Percentiles rank a stretch among this genome's conserved stretches.
Evolutionary conservation across 495 filamentous ascomycete genomes (phyloP).

Genomic region (Amphirosellinia nigrospora): DNA sequence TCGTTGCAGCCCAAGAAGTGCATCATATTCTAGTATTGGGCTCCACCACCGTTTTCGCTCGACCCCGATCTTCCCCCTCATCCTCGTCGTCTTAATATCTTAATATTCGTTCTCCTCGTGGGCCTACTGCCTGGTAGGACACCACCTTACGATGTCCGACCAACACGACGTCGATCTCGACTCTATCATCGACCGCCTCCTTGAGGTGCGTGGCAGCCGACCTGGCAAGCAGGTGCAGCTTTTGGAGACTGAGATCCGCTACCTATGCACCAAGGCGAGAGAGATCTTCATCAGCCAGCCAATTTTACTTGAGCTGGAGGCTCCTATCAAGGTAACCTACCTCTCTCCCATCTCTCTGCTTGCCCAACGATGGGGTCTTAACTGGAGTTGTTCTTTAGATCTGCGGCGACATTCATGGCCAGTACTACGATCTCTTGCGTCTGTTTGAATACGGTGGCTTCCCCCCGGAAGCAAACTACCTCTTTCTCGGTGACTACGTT

Average conservation of each 20-base stretch:
- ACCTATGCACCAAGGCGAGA: slow-evolving; percentile 96
- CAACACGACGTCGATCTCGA: slow-evolving; percentile 97
- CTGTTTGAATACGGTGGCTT: slow-evolving; percentile 99
- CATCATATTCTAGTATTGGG: slow-evolving; percentile 41
- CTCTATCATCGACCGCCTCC: slow-evolving; percentile 96
- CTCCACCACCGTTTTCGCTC: slow-evolving; percentile 33
- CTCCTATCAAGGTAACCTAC: slow-evolving; percentile 90
- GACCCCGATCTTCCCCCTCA: slow-evolving; percentile 29
- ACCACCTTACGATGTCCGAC: slow-evolving; percentile 80
- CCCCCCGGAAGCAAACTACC: slow-evolving; percentile 98
- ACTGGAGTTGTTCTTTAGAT: slow-evolving; percentile 63
- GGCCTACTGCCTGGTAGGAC: slow-evolving; percentile 52
- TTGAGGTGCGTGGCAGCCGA: slow-evolving; percentile 97
- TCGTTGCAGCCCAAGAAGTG: slow-evolving; percentile 43
- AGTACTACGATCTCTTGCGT: slow-evolving; percentile 98
- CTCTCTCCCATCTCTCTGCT: slow-evolving; percentile 14
- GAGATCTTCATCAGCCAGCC: slow-evolving; percentile 99
- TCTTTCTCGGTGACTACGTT: slow-evolving; percentile 99
- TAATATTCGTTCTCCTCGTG: slow-evolving; percentile 39
- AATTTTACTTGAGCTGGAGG: slow-evolving; percentile 95
- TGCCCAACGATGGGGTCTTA: background rate
- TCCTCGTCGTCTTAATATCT: slow-evolving; percentile 33
- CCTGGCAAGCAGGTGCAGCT: slow-evolving; percentile 99
- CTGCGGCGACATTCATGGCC: slow-evolving; percentile 98
- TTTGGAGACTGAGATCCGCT: slow-evolving; percentile 94